phyloP scores from a whole-genome alignment of 306 rosid species.

The Cicer chorassanicum region DNA sequence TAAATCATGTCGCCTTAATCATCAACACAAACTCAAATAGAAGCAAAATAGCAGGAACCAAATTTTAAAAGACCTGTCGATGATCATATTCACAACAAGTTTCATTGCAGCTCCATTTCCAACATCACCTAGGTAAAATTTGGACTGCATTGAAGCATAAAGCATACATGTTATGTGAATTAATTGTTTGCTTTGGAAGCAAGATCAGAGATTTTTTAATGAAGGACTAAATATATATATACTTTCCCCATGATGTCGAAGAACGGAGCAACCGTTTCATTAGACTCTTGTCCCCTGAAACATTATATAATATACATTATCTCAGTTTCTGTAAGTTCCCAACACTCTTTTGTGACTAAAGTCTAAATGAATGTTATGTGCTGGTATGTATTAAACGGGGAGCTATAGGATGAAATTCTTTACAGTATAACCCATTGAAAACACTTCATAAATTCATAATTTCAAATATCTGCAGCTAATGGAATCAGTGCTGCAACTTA shows the following conservation, averaged over 20 bases:
- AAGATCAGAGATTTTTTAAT: background rate
- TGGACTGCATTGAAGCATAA: too few species aligned
- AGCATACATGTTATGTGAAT: too few species aligned
- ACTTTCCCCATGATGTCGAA: slow-evolving; percentile 98
- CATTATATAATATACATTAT: slow-evolving; percentile 47
- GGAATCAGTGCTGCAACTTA: slow-evolving; percentile 7
- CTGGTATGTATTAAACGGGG: slow-evolving; percentile 33
- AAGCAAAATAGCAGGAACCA: too few species aligned
- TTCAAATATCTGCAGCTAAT: slow-evolving; percentile 28
- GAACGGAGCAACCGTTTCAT: slow-evolving; percentile 63
- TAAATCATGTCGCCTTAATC: slow-evolving; percentile 40
- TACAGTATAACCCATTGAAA: background rate
- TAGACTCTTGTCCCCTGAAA: slow-evolving; percentile 85
- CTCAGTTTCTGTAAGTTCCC: slow-evolving; percentile 48
- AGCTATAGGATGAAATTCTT: background rate
- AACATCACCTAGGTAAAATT: too few species aligned
- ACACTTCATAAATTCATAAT: slow-evolving; percentile 18
- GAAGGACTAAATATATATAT: slow-evolving; percentile 44
- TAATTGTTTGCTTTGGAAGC: slow-evolving; percentile 3
- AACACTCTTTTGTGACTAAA: slow-evolving; percentile 30
- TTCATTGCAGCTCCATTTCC: too few species aligned
- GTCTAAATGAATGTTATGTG: background rate
- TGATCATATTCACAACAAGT: too few species aligned
- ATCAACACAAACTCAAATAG: too few species aligned
- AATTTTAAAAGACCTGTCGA: too few species aligned